Evolutionary conservation across 2,329 filamentous ascomycete genomes (phyloP).

Genomic region (Periconia macrospinosa): DNA sequence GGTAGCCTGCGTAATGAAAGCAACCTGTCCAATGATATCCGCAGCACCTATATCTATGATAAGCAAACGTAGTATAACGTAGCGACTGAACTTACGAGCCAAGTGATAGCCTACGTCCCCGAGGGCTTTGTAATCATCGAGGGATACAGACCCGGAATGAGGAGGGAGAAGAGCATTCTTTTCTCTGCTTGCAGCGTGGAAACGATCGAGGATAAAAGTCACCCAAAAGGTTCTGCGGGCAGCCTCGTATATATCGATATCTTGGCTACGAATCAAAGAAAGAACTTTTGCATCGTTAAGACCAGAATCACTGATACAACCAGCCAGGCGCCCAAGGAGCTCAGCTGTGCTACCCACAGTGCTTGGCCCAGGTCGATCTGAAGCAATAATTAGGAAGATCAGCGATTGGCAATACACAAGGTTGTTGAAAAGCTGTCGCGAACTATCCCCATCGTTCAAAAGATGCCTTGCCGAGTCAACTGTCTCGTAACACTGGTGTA

Average conservation of each 20-base stretch:
- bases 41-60: conserved; percentile 26
- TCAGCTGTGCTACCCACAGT: conserved; percentile 30
- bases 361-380: conserved; percentile 33
- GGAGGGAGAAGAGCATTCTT: conserved; percentile 37
- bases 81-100: conserved; percentile 31
- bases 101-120: conserved; percentile 40
- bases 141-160: conserved; percentile 31
- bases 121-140: conserved; percentile 33
- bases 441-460: conserved; percentile 28
- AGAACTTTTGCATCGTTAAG: conserved; percentile 35
- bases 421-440: conserved; percentile 34
- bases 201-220: conserved; percentile 41
- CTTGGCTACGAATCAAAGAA: conserved; percentile 29
- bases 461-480: conserved; percentile 33
- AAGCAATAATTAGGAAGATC: conserved; percentile 34
- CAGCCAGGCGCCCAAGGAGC: conserved; percentile 34
- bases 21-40: conserved; percentile 34
- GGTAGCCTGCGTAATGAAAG: conserved; percentile 29
- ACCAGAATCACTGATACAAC: conserved; percentile 32
- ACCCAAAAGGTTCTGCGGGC: conserved; percentile 41
- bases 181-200: conserved; percentile 37
- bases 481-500: conserved; percentile 30
- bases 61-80: not conserved
- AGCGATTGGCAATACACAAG: conserved; percentile 39
- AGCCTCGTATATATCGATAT: conserved; percentile 30